A percentile compares a stretch with the other conserved stretches of the same genome.
phyloP scores from a whole-genome alignment of 352 stramenopile species.

The Globisporangium alternatum region DNA sequence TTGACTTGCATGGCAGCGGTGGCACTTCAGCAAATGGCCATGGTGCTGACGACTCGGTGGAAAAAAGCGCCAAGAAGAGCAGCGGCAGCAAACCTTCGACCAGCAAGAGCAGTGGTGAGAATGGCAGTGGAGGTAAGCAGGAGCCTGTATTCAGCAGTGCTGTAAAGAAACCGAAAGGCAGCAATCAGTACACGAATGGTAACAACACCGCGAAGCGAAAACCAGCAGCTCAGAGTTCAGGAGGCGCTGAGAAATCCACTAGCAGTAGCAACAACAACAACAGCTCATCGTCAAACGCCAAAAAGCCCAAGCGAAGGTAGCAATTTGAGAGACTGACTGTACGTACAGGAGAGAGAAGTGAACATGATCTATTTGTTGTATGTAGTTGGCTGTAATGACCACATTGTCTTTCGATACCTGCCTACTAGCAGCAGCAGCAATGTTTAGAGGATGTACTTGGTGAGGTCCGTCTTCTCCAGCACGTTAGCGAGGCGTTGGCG shows the following conservation, averaged over 20 bases:
- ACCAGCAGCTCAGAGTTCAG: constrained; percentile 5
- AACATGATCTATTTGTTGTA: neutral
- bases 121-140: constrained; percentile 10
- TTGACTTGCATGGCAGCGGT: constrained; percentile 1
- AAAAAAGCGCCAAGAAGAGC: constrained; percentile 20
- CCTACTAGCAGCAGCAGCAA: neutral
- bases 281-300: constrained; percentile 10
- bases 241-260: constrained; percentile 14
- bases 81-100: neutral
- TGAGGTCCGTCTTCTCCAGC: constrained; percentile 93
- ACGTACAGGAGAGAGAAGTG: neutral
- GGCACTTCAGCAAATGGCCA: neutral
- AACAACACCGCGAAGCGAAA: constrained; percentile 21
- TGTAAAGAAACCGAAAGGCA: constrained; percentile 17
- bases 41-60: constrained; percentile 4
- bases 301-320: constrained; percentile 32
- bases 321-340: neutral
- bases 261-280: neutral
- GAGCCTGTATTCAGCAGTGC: constrained; percentile 1
- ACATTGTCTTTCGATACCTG: neutral
- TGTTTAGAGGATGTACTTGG: constrained; percentile 96
- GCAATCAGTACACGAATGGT: constrained; percentile 11
- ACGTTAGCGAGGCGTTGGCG: constrained; percentile 91
- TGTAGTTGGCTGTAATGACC: constrained; percentile 1
- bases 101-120: neutral